Evolutionary conservation across 768 basidiomycete genomes (phyloP).

Genomic region (Naganishia antarctica): DNA sequence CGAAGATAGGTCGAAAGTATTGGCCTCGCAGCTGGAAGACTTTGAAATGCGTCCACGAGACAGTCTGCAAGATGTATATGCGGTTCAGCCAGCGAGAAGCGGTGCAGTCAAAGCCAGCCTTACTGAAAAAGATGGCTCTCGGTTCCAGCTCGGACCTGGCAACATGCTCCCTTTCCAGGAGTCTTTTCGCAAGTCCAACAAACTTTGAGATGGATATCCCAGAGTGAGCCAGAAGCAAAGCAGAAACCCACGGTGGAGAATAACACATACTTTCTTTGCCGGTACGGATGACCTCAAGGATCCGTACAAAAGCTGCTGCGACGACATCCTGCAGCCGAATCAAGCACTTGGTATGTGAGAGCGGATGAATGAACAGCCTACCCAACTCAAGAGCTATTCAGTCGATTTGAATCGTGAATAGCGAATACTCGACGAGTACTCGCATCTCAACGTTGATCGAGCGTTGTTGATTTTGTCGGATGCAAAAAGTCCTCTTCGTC

Average conservation of each 20-base stretch:
- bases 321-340: neutral
- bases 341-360: too few species aligned
- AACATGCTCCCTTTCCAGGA: neutral
- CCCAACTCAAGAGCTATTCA: too few species aligned
- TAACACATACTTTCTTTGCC: neutral
- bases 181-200: neutral
- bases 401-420: too few species aligned
- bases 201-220: neutral
- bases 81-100: neutral
- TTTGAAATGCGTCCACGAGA: neutral
- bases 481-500: too few species aligned
- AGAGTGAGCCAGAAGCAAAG: neutral
- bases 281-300: neutral
- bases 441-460: too few species aligned
- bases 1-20: slow-evolving; percentile 1
- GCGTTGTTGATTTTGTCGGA: slow-evolving; percentile 10
- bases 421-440: too few species aligned
- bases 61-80: neutral
- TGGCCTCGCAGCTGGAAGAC: neutral
- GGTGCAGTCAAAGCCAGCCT: neutral
- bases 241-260: neutral
- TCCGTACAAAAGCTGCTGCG: slow-evolving; percentile 2
- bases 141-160: neutral
- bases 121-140: neutral
- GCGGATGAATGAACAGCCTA: too few species aligned